These are phyloP conservation scores for Colletotrichum eleusines DNA, from an alignment of 2,329 filamentous ascomycete species.

Conservation along the genomic window DNA sequence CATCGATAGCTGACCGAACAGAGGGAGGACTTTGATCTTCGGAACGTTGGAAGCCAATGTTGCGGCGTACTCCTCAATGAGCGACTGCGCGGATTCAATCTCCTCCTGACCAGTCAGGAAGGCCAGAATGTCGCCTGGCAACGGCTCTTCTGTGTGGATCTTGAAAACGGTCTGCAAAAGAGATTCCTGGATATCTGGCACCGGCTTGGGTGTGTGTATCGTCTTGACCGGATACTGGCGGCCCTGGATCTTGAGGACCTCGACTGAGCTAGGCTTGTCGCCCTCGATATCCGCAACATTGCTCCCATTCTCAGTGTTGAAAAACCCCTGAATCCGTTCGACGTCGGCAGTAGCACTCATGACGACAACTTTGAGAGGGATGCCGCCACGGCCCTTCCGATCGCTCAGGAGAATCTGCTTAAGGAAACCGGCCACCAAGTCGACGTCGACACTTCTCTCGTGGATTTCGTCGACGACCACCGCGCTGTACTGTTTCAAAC, in stretches of 20 bases:
- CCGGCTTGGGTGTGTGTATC: constrained; percentile 78
- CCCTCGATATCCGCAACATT: not conserved
- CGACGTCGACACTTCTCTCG: constrained; percentile 94
- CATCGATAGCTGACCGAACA: constrained; percentile 92
- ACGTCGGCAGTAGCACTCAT: constrained; percentile 98
- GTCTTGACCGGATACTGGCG: constrained; percentile 88
- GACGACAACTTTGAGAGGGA: constrained; percentile 87
- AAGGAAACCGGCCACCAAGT: constrained; percentile 89
- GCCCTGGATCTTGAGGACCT: constrained; percentile 79
- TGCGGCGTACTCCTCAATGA: constrained; percentile 83
- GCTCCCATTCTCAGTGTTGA: constrained; percentile 54
- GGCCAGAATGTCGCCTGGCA: constrained; percentile 94
- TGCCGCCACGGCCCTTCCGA: constrained; percentile 74
- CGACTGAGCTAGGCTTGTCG: constrained; percentile 45
- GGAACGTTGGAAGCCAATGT: constrained; percentile 82
- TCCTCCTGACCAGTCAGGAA: constrained; percentile 95
- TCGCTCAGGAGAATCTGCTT: constrained; percentile 78
- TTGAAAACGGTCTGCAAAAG: constrained; percentile 86
- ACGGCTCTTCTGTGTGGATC: constrained; percentile 86
- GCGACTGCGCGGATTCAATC: constrained; percentile 83
- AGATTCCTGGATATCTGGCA: constrained; percentile 84
- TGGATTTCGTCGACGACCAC: constrained; percentile 97
- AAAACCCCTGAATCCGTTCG: constrained; percentile 81
- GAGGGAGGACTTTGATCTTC: constrained; percentile 77
- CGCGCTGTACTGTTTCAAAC: constrained; percentile 86